These are phyloP conservation scores for Dothiorella sarmentorum DNA, from an alignment of 2,329 filamentous ascomycete species.

Conservation along the genomic window DNA sequence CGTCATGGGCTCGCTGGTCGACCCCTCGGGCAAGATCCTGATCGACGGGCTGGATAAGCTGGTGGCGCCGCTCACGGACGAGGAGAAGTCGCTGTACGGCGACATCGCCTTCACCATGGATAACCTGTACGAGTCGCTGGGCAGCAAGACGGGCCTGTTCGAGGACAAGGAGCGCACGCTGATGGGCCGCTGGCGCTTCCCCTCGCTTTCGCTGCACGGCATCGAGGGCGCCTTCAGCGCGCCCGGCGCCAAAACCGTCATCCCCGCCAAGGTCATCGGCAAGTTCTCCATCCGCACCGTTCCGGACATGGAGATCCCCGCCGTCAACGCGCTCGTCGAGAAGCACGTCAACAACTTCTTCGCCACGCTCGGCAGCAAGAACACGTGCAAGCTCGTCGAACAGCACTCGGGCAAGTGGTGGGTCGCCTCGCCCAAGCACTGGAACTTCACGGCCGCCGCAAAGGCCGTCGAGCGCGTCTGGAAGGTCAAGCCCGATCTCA, in stretches of 20 bases:
- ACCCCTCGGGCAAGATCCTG: constrained; percentile 85
- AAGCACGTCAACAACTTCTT: constrained; percentile 82
- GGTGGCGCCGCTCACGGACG: constrained; percentile 80
- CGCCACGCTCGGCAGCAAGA: constrained; percentile 86
- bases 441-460: constrained; percentile 92
- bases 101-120: constrained; percentile 95
- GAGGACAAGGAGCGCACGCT: constrained; percentile 86
- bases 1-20: constrained; percentile 78
- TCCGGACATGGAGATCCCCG: constrained; percentile 91
- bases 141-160: constrained; percentile 82
- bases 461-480: constrained; percentile 97
- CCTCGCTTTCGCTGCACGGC: constrained; percentile 90
- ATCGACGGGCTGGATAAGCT: constrained; percentile 94
- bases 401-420: constrained; percentile 98
- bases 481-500: constrained; percentile 90
- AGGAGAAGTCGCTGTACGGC: constrained; percentile 85
- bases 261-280: constrained; percentile 93
- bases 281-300: constrained; percentile 99
- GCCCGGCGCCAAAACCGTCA: constrained; percentile 95
- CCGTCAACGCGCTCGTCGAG: constrained; percentile 81
- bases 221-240: constrained; percentile 92
- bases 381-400: constrained; percentile 74
- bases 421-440: constrained; percentile 96
- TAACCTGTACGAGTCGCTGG: constrained; percentile 86
- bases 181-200: constrained; percentile 95